A percentile compares a stretch with the other conserved stretches of the same genome.
These are phyloP conservation scores for Alternaria angustiovoidea DNA, from an alignment of 2,329 filamentous ascomycete genomes.

Conservation along the genomic window DNA sequence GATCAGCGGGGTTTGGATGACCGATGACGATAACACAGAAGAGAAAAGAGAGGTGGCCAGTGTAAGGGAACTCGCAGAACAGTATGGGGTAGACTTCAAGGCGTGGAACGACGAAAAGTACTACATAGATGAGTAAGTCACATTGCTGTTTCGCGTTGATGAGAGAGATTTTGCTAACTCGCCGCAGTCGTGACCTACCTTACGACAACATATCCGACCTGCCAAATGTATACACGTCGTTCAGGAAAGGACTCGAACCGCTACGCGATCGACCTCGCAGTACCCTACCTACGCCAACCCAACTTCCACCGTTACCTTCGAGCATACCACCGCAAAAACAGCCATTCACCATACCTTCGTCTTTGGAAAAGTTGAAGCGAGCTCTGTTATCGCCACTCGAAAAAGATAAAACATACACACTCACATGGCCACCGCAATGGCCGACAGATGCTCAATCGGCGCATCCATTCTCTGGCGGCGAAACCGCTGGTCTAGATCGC, in stretches of 20 bases:
- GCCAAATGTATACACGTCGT: conserved; percentile 78
- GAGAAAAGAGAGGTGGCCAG: conserved; percentile 70
- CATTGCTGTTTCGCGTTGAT: neutral
- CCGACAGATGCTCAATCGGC: conserved; percentile 65
- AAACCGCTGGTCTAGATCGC: conserved; percentile 66
- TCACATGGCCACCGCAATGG: conserved; percentile 61
- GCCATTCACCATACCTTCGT: conserved; percentile 71
- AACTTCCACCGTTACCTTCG: conserved; percentile 67
- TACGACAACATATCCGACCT: conserved; percentile 66
- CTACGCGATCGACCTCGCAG: conserved; percentile 70
- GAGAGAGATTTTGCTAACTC: conserved; percentile 10
- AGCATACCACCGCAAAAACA: conserved; percentile 65
- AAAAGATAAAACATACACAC: conserved; percentile 51
- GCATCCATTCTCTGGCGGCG: conserved; percentile 74
- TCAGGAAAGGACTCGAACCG: conserved; percentile 76
- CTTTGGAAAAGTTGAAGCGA: conserved; percentile 61
- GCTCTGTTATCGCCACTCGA: conserved; percentile 67
- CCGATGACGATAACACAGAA: conserved; percentile 72
- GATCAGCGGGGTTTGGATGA: conserved; percentile 77
- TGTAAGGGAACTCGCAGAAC: conserved; percentile 62
- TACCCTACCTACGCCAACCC: conserved; percentile 62
- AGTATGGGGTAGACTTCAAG: conserved; percentile 66
- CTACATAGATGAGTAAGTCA: conserved; percentile 76
- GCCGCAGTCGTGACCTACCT: conserved; percentile 70
- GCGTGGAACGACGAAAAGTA: conserved; percentile 80